Percentiles rank a stretch among this genome's conserved stretches.
phyloP scores from a whole-genome alignment of 2,329 filamentous ascomycete species.

The Akanthomyces dipterigenus region DNA sequence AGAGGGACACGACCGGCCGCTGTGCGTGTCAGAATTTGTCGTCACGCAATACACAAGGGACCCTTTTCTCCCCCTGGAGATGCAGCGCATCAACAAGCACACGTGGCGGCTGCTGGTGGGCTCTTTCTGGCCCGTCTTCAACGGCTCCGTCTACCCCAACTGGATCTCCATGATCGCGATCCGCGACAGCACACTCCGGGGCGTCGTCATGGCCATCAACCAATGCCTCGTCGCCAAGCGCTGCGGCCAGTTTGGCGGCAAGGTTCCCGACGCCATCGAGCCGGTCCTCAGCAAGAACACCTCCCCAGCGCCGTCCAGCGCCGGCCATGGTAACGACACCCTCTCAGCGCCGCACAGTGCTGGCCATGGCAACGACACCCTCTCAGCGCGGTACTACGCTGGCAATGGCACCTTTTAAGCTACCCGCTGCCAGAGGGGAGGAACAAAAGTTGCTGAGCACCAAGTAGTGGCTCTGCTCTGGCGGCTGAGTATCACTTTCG shows the following conservation, averaged over 20 bases:
- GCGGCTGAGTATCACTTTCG: too few species aligned
- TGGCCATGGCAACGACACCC: too few species aligned
- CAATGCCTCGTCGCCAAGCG: slow-evolving; percentile 22
- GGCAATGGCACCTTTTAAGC: too few species aligned
- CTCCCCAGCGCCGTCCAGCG: too few species aligned
- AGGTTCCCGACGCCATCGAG: slow-evolving; percentile 12
- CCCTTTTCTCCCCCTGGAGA: slow-evolving; percentile 1
- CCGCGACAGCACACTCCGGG: slow-evolving; percentile 19
- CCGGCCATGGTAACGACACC: too few species aligned
- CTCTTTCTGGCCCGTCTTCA: slow-evolving; percentile 20
- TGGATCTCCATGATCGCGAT: slow-evolving; percentile 27
- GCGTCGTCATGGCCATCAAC: slow-evolving; percentile 23
- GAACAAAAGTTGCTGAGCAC: too few species aligned
- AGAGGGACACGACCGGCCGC: slow-evolving; percentile 1
- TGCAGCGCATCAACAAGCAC: slow-evolving; percentile 14
- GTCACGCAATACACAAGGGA: slow-evolving; percentile 15
- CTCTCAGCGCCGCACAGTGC: too few species aligned
- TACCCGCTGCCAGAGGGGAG: too few species aligned
- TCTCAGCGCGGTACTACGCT: too few species aligned
- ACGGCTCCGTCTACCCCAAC: slow-evolving; percentile 23
- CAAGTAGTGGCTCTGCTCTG: too few species aligned
- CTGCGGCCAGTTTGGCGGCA: slow-evolving; percentile 20
- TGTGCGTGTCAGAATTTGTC: slow-evolving; percentile 23
- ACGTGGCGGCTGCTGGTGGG: slow-evolving; percentile 19
- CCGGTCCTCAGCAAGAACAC: too few species aligned